These are phyloP conservation scores for Colletotrichum lentis DNA, from an alignment of 2,329 filamentous ascomycete genomes.

Conservation along the genomic window DNA sequence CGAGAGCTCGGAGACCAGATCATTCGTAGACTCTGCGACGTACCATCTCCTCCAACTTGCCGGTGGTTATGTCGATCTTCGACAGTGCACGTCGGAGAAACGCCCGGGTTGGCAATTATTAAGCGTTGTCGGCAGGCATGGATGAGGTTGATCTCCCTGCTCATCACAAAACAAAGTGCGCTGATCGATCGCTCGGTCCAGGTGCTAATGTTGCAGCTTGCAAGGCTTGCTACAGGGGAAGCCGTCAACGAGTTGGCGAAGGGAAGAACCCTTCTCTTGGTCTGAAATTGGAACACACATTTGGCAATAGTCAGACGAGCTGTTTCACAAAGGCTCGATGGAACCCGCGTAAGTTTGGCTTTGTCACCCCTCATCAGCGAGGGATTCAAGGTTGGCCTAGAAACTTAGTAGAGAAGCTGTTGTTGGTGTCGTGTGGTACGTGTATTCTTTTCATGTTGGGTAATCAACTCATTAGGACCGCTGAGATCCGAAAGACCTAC, in stretches of 20 bases:
- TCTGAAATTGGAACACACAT: too few species aligned
- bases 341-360: background rate
- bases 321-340: background rate
- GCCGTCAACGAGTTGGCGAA: background rate
- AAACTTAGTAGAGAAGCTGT: too few species aligned
- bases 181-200: slow-evolving; percentile 25
- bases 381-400: too few species aligned
- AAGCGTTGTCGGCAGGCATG: slow-evolving; percentile 4
- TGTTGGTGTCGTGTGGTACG: background rate
- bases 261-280: background rate
- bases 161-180: slow-evolving; percentile 15
- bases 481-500: background rate
- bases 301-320: too few species aligned
- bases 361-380: background rate
- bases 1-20: background rate
- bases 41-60: background rate
- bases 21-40: background rate
- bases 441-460: background rate
- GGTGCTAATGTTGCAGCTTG: background rate
- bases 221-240: background rate
- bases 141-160: slow-evolving; percentile 7
- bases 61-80: slow-evolving; percentile 25
- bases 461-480: background rate
- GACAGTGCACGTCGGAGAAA: slow-evolving; percentile 24
- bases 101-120: background rate